Base-by-base conservation (phyloP, 768 basidiomycete genomes). In the Russula emetica region DNA sequence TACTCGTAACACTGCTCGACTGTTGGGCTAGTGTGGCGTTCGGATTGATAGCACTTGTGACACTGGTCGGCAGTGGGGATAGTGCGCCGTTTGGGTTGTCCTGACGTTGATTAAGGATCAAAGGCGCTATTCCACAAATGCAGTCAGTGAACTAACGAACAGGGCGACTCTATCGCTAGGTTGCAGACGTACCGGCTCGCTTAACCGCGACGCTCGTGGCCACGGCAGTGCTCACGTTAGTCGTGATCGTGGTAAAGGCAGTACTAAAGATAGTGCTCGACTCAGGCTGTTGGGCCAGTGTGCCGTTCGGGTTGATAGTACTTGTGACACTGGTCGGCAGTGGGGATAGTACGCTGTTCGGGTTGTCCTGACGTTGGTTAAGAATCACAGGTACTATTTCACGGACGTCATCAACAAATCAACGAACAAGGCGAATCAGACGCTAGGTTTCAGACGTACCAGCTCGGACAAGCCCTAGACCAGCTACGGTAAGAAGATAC, bases 401-500 rank as follows among this genome's bases (percentile, higher is more conserved):
- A 45, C n/a, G n/a, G 22, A 18, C 9, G 3, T 11, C 30, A 6
- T 56, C 47, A 64, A 26, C 20, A 2, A 0, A n/a, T 20, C 20
- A 45, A 18, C 44, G 20, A 26, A 18, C 38, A 3, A 3, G 22
- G 8, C 11, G n/a, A n/a, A n/a, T 20, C 11, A 7, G n/a, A 28
- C 2, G 42, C 20, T n/a, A n/a, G 44, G n/a, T n/a, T 45, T 22
- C 16, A 34, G 38, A 18, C 58, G 14, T 52, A 64, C 63, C 59
- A 22, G 63, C 59, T 18, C 18, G 36, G 32, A 55, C 55, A 14
- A 22, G n/a, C 49, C 24, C 42, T 50, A 64, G 55, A 51, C 59
- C 55, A 0, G 55, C 63, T n/a, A 38, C 24, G n/a, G 47, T 49
- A 36, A 64, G 47, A 45, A 64, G 20, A 45, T 61, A 64, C 0